Evolutionary conservation across 2,329 filamentous ascomycete species (phyloP).

Genomic region (Fusarium piperis): DNA sequence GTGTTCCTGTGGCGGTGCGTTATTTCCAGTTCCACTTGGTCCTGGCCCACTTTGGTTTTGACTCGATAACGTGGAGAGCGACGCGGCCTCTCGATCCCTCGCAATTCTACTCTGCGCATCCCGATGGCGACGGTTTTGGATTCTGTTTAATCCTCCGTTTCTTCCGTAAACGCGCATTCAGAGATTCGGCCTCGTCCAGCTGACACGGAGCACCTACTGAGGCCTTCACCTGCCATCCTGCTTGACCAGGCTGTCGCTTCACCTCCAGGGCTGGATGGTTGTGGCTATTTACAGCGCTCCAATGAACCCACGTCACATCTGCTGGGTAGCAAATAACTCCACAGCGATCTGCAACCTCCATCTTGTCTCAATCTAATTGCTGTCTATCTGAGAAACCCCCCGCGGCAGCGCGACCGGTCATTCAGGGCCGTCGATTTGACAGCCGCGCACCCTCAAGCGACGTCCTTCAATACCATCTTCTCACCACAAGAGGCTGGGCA

Average conservation of each 20-base stretch:
- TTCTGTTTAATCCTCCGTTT: conserved; percentile 26
- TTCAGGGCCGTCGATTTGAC: not conserved
- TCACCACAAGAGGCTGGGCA: conserved; percentile 18
- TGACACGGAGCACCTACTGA: not conserved
- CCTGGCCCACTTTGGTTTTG: conserved; percentile 15
- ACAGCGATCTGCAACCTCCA: conserved; percentile 25
- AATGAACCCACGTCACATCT: not conserved
- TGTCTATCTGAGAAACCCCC: conserved; percentile 10
- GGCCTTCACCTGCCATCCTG: not conserved
- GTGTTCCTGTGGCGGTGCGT: conserved; percentile 23
- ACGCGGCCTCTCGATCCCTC: conserved; percentile 39
- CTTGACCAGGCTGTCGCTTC: not conserved
- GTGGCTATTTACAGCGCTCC: not conserved
- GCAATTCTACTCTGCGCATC: conserved; percentile 26
- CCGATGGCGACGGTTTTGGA: conserved; percentile 27
- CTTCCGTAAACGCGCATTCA: not conserved
- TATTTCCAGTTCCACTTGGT: conserved; percentile 28
- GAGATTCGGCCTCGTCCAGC: not conserved
- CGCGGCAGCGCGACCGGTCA: not conserved
- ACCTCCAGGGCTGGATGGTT: not conserved
- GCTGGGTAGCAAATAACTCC: conserved; percentile 10
- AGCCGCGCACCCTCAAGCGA: not conserved
- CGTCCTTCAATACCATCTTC: not conserved
- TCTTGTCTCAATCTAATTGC: conserved; percentile 2
- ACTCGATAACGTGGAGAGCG: conserved; percentile 13